These are phyloP conservation scores for Akanthomyces lecanii DNA, from an alignment of 2,329 filamentous ascomycete species.

Conservation along the genomic window DNA sequence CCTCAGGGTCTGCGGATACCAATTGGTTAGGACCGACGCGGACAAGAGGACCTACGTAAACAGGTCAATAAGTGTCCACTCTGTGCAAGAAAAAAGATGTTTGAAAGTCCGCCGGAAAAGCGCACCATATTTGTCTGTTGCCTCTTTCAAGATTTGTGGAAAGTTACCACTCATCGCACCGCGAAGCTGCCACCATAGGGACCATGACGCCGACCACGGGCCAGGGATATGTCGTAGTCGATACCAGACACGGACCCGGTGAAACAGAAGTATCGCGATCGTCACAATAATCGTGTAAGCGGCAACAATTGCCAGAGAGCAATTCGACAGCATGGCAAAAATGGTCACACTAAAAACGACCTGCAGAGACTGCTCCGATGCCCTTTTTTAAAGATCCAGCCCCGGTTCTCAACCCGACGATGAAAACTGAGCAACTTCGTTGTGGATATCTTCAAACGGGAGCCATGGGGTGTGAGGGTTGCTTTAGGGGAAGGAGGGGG, in stretches of 20 bases:
- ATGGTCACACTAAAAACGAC: neutral
- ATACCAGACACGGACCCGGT: conserved; percentile 23
- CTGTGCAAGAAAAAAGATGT: too few relatives aligned
- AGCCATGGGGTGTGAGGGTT: neutral
- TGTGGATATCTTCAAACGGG: neutral
- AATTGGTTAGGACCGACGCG: conserved; percentile 42
- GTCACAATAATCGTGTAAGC: neutral
- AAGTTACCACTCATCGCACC: conserved; percentile 27
- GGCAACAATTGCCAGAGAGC: neutral
- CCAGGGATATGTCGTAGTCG: conserved; percentile 29
- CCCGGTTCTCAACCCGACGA: neutral
- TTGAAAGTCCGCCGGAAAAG: neutral
- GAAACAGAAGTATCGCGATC: neutral
- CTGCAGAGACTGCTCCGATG: neutral
- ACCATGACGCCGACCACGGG: conserved; percentile 25
- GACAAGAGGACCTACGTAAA: conserved; percentile 30
- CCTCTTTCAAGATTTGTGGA: conserved; percentile 25
- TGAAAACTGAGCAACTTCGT: neutral
- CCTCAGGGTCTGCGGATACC: conserved; percentile 35
- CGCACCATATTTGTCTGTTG: conserved; percentile 25
- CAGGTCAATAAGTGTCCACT: neutral
- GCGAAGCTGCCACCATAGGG: conserved; percentile 28
- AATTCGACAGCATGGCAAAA: neutral
- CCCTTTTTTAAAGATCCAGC: neutral
- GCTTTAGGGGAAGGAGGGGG: too few relatives aligned